Evolutionary conservation across 768 basidiomycete species (phyloP).

Genomic region (Mycena kentingensis): DNA sequence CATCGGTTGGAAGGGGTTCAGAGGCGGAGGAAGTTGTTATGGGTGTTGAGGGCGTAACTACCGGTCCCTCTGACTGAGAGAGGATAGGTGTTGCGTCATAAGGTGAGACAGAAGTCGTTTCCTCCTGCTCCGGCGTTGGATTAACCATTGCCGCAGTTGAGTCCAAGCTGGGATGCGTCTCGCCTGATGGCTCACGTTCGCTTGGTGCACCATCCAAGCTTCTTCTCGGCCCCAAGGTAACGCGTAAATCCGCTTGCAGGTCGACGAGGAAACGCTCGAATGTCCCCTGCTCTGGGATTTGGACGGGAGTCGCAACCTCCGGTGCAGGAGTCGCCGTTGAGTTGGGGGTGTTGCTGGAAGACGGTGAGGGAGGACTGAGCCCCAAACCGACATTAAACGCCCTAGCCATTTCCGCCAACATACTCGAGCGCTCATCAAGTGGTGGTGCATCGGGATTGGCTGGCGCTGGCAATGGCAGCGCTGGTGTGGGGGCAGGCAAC

Average conservation of each 20-base stretch:
- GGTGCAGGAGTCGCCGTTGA: neutral
- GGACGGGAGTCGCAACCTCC: neutral
- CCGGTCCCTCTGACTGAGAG: no score
- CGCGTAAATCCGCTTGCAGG: conserved; percentile 70
- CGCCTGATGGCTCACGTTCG: no score
- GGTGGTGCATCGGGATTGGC: no score
- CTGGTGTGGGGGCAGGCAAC: conserved; percentile 15
- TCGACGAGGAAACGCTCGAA: conserved; percentile 84
- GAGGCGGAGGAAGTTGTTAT: no score
- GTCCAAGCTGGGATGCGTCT: no score
- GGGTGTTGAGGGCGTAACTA: no score
- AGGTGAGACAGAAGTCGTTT: no score
- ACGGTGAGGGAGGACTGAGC: conserved; percentile 32
- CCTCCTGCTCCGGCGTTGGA: no score
- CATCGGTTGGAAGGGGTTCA: no score
- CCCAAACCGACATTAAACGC: conserved; percentile 77
- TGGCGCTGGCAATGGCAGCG: conserved; percentile 28
- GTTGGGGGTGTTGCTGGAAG: neutral
- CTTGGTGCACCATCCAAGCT: conserved; percentile 25
- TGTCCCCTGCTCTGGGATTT: conserved; percentile 56
- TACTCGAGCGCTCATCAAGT: conserved; percentile 69
- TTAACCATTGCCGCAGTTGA: no score
- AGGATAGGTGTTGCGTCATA: no score
- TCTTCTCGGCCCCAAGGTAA: conserved; percentile 45
- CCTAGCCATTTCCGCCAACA: conserved; percentile 80